Base-by-base conservation (phyloP, 352 stramenopile genomes). In the Globisporangium abappressorium region DNA sequence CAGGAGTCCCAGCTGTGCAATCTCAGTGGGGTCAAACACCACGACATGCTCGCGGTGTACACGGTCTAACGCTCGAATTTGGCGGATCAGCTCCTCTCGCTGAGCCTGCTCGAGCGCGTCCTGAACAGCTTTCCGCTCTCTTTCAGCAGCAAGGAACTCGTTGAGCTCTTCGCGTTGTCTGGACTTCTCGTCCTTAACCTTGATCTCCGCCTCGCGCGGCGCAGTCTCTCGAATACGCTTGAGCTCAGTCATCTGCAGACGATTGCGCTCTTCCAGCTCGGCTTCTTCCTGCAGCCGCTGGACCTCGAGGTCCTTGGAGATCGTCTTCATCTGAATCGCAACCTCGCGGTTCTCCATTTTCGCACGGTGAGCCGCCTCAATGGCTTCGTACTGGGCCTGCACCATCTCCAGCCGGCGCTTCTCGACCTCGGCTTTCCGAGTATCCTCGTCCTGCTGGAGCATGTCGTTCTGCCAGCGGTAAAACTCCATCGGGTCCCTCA, bases 1-100 rank as follows among this genome's bases (percentile, higher is more conserved):
- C 12, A 98, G 77, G 5, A 98, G 56, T 0, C 92, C 91, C 20
- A 97, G 74, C 41, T 96, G 87, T 20, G 80, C 76, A 15, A 81
- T 96, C 70, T 95, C 85, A 2, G 93, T 97, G 0, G 93, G 92
- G 68, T 98, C 92, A 64, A 98, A 98, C 22, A 96, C 80, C 0
- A 81, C 79, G 0, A 97, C 89, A 66, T 94, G 75, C 63, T 93
- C 79, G 11, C 81, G 81, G 53, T 93, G 92, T 3, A 96, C 84
- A 8, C 81, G 76, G 38, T 96, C 87, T 2, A 96, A 60, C 24
- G 89, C 89, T 6, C 86, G 85, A 53, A 97, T 93, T 57, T 94
- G 86, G 5, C 89, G 81, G 59, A 97, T 97, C 43, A 93, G 71
- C 62, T 96, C 83, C 72, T 96, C 88, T 0, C 88, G 85, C 43